Evolutionary conservation across 257 asterid genomes (phyloP).

Genomic region (Ligustrum vulgare): DNA sequence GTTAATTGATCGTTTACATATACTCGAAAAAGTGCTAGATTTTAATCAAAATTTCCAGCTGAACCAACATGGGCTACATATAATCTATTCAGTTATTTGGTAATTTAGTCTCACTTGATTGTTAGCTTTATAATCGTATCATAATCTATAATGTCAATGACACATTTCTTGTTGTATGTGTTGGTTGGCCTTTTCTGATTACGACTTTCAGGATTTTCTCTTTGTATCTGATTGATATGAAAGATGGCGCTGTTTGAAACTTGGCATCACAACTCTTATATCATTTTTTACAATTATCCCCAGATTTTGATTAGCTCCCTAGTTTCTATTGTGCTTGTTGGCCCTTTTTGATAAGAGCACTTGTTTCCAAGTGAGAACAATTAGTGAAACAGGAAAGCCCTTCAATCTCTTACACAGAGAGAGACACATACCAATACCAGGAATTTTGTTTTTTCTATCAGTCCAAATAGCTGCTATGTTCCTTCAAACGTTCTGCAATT

Average conservation of each 20-base stretch:
- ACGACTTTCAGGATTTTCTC: background rate
- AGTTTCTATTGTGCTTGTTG: background rate
- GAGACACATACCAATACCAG: background rate
- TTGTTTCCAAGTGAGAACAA: background rate
- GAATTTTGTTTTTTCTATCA: background rate
- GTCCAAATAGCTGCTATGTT: background rate
- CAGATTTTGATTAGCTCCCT: background rate
- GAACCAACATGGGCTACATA: background rate
- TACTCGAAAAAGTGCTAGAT: too few relatives aligned
- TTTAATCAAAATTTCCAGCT: too few relatives aligned
- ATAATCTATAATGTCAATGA: background rate
- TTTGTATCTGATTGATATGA: background rate
- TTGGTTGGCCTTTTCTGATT: background rate
- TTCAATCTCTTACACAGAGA: background rate
- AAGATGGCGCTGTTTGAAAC: background rate
- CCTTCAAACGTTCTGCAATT: background rate
- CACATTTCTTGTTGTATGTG: background rate
- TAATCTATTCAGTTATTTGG: background rate
- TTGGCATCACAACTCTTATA: background rate
- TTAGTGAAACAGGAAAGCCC: background rate
- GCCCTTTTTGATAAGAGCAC: background rate
- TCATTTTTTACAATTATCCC: background rate
- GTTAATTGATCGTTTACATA: too few relatives aligned
- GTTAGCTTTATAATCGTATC: background rate
- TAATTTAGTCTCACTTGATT: background rate